Percentiles rank a stretch among this genome's conserved stretches.
Conservation (phyloP, 768 basidiomycete species). For the Amanita thiersii region DNA sequence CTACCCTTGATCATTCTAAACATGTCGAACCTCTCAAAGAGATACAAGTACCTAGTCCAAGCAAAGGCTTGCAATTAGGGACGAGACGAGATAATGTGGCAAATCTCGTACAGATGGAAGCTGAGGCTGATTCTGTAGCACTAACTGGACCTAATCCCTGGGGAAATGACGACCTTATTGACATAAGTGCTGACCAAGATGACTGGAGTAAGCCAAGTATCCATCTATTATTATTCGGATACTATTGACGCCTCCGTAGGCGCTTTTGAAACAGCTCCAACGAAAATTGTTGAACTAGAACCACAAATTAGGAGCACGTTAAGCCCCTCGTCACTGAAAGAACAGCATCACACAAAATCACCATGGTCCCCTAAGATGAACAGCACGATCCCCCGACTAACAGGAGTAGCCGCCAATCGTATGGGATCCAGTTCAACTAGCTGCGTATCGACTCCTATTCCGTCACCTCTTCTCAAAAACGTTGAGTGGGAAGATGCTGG, state of each 20-base stretch:
- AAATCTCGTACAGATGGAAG: slow-evolving; percentile 21
- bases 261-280: slow-evolving; percentile 65
- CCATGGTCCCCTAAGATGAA: too few species aligned
- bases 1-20: slow-evolving; percentile 14
- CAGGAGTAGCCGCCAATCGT: background rate
- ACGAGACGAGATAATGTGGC: slow-evolving; percentile 31
- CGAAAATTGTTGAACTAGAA: slow-evolving; percentile 16
- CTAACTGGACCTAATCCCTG: slow-evolving; percentile 46
- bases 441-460: slow-evolving; percentile 16
- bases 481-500: slow-evolving; percentile 18
- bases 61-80: slow-evolving; percentile 62
- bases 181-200: slow-evolving; percentile 86
- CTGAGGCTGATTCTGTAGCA: slow-evolving; percentile 28
- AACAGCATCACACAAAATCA: background rate
- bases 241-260: slow-evolving; percentile 27
- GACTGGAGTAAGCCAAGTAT: slow-evolving; percentile 78
- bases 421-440: slow-evolving; percentile 9
- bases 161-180: slow-evolving; percentile 80
- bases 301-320: slow-evolving; percentile 11
- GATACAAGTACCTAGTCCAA: slow-evolving; percentile 10
- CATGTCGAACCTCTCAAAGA: background rate
- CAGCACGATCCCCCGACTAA: background rate
- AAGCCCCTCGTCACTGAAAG: background rate
- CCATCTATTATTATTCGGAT: background rate
- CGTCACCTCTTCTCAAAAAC: slow-evolving; percentile 15